These are phyloP conservation scores for Typha latifolia DNA, from an alignment of 176 grass and related monocot genomes.

Conservation along the genomic window DNA sequence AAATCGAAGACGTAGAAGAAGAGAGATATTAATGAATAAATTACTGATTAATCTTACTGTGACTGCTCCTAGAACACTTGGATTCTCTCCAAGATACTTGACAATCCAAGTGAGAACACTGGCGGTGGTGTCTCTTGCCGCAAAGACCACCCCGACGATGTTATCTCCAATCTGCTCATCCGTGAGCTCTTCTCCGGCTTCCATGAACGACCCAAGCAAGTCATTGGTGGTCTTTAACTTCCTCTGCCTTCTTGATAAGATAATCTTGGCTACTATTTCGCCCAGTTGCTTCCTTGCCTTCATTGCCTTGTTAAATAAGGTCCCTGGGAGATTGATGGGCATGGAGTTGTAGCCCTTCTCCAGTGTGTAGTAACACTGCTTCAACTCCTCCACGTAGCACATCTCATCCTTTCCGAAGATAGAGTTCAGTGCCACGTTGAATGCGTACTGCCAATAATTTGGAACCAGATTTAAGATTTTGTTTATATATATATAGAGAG, in stretches of 20 bases:
- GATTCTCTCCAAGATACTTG: constrained; percentile 93
- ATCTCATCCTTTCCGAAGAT: constrained; percentile 93
- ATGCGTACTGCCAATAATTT: constrained; percentile 50
- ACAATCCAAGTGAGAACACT: constrained; percentile 98
- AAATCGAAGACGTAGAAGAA: too few relatives aligned
- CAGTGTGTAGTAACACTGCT: constrained; percentile 84
- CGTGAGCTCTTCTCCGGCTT: constrained; percentile 61
- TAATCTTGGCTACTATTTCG: constrained; percentile 66
- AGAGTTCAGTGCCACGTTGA: constrained; percentile 91
- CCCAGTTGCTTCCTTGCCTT: constrained; percentile 64
- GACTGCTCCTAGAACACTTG: constrained; percentile 55
- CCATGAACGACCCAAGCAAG: constrained; percentile 83
- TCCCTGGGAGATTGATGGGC: constrained; percentile 91
- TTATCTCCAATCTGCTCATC: constrained; percentile 93
- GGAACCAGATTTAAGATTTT: not conserved
- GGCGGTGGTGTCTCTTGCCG: constrained; percentile 90
- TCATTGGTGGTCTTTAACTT: constrained; percentile 11
- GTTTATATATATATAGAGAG: too few relatives aligned
- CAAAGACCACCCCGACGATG: constrained; percentile 91
- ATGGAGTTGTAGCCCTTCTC: constrained; percentile 99
- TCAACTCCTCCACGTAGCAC: constrained; percentile 77
- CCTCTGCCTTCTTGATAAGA: constrained; percentile 49
- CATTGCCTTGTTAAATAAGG: constrained; percentile 97
- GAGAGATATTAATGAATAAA: not conserved
- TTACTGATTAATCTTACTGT: constrained; percentile 39